These are phyloP conservation scores for Samsoniella hepiali DNA, from an alignment of 2,329 filamentous ascomycete species.

Conservation along the genomic window DNA sequence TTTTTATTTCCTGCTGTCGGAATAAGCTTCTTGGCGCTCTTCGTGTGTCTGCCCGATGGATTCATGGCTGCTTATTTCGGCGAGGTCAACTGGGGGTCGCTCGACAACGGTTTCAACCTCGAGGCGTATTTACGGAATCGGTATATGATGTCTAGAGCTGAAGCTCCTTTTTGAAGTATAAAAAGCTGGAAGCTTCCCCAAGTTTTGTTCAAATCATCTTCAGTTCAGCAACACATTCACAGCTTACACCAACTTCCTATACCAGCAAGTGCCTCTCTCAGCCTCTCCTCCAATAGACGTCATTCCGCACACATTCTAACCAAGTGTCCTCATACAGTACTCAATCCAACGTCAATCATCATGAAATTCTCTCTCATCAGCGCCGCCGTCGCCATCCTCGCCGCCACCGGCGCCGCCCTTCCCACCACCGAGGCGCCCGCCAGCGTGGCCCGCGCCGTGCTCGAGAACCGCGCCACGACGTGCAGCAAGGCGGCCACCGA, in stretches of 20 bases:
- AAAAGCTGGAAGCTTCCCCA: no score
- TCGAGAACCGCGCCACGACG: not conserved
- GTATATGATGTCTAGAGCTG: no score
- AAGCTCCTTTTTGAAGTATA: no score
- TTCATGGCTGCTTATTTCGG: no score
- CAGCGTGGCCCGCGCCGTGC: not conserved
- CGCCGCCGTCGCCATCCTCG: not conserved
- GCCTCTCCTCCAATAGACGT: not conserved
- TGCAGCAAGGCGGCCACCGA: constrained; percentile 9
- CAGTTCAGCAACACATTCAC: no score
- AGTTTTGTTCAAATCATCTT: no score
- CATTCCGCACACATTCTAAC: not conserved
- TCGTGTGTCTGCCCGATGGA: no score
- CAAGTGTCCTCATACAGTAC: not conserved
- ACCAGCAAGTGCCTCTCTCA: not conserved
- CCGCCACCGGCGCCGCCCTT: not conserved
- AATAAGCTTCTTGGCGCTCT: not conserved
- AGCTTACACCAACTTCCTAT: not conserved
- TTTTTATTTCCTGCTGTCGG: not conserved
- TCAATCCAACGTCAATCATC: not conserved
- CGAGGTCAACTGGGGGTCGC: no score
- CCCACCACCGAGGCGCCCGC: constrained; percentile 1
- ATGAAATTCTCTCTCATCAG: constrained; percentile 13
- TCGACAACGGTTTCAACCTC: no score
- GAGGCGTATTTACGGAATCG: no score